Conservation (phyloP, 139 green algal genomes). For the Astrephomene gubernaculifera region DNA sequence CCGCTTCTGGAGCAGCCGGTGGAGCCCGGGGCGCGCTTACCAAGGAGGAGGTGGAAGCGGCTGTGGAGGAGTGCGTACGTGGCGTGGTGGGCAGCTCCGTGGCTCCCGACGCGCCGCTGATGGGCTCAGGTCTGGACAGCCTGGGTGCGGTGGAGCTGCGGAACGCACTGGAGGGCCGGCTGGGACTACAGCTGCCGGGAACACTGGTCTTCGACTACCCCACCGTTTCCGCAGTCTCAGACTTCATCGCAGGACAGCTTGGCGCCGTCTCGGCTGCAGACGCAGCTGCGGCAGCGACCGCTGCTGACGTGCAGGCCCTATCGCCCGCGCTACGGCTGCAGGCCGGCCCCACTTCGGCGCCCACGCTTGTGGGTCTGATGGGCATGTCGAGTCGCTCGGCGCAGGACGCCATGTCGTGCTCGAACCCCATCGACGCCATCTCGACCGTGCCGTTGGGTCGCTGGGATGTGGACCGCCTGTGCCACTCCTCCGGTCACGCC, state of each 20-base stretch:
- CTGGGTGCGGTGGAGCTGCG: constrained; percentile 81
- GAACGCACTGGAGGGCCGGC: constrained; percentile 69
- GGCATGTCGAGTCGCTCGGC: constrained; percentile 19
- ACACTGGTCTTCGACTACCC: constrained; percentile 95
- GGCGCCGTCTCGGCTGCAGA: not conserved
- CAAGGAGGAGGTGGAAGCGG: constrained; percentile 31
- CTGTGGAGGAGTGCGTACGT: constrained; percentile 58
- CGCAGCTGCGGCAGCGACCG: not conserved
- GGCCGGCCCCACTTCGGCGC: not conserved
- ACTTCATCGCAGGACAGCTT: constrained; percentile 30
- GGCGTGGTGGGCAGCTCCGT: constrained; percentile 65
- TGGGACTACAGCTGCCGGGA: constrained; percentile 75
- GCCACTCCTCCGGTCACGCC: constrained; percentile 6
- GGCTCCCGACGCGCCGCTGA: constrained; percentile 70
- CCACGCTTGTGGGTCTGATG: constrained; percentile 19
- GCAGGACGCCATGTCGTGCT: constrained; percentile 11
- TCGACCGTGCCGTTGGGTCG: constrained; percentile 58
- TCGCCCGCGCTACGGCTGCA: not conserved
- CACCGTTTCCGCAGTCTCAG: constrained; percentile 54
- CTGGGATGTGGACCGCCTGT: constrained; percentile 70
- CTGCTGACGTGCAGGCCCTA: not conserved
- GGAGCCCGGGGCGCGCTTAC: not conserved
- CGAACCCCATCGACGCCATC: constrained; percentile 57
- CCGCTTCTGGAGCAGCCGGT: not conserved
- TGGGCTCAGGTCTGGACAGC: constrained; percentile 86